phyloP scores from a whole-genome alignment of 441 rosid genomes.

The Aleurites moluccanus region DNA sequence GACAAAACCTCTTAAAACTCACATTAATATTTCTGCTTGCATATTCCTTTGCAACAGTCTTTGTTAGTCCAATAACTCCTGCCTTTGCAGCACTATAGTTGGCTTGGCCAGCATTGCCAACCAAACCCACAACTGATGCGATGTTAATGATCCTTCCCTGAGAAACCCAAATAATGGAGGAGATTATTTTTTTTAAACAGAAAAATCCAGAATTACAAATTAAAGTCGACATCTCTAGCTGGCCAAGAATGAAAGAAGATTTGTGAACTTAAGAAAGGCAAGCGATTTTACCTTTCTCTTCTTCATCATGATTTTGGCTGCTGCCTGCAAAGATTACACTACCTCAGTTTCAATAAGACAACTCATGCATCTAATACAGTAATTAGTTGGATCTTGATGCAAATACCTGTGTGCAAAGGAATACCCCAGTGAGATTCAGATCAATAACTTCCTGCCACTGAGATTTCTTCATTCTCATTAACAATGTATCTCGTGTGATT shows the following conservation, averaged over 20 bases:
- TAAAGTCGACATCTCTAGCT: neutral
- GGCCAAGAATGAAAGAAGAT: neutral
- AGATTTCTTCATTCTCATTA: constrained; percentile 87
- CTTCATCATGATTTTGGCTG: constrained; percentile 93
- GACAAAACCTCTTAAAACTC: constrained; percentile 18
- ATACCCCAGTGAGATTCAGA: constrained; percentile 93
- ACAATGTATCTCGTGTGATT: constrained; percentile 79
- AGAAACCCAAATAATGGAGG: constrained; percentile 15
- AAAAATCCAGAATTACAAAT: neutral
- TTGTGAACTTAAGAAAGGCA: constrained; percentile 9
- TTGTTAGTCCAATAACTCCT: constrained; percentile 91
- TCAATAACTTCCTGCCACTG: constrained; percentile 96
- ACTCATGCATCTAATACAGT: neutral
- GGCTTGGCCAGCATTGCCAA: constrained; percentile 92
- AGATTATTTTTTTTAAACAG: neutral
- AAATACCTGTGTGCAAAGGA: constrained; percentile 88
- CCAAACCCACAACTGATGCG: constrained; percentile 87
- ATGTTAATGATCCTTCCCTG: constrained; percentile 89
- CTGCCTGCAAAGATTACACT: constrained; percentile 64
- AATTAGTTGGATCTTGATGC: constrained; percentile 8
- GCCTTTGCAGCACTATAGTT: constrained; percentile 97
- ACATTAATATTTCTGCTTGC: constrained; percentile 88
- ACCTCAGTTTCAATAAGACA: constrained; percentile 28
- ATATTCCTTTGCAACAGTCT: constrained; percentile 83
- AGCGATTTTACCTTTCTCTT: constrained; percentile 65